A percentile compares a stretch with the other conserved stretches of the same genome.
Evolutionary conservation across 2,329 filamentous ascomycete genomes (phyloP).

Genomic region (Ophiostoma perfectum): DNA sequence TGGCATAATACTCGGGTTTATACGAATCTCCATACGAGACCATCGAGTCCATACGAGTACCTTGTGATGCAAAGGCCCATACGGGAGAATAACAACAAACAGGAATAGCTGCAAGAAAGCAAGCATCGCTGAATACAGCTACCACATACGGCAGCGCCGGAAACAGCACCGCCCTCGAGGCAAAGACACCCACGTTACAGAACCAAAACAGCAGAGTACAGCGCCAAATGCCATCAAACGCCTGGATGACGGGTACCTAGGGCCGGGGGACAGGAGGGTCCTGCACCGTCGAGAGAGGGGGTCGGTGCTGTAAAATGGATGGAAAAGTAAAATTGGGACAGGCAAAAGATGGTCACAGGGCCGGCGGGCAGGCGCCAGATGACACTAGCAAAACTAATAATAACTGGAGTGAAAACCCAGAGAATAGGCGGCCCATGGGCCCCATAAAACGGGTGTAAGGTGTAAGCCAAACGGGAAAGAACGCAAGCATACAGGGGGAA

Average conservation of each 20-base stretch:
- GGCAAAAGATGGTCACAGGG: constrained; percentile 8
- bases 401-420: constrained; percentile 2
- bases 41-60: neutral
- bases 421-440: neutral
- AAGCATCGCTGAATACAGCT: constrained; percentile 3
- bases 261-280: too few relatives aligned
- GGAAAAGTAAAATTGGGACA: neutral
- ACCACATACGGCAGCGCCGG: too few relatives aligned
- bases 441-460: neutral
- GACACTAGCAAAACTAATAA: constrained; percentile 13
- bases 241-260: too few relatives aligned
- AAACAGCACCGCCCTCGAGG: too few relatives aligned
- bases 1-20: neutral
- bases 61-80: neutral
- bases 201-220: too few relatives aligned
- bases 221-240: neutral
- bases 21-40: neutral
- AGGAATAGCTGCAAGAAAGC: neutral
- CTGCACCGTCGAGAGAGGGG: neutral
- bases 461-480: constrained; percentile 9
- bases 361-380: constrained; percentile 2
- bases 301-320: neutral
- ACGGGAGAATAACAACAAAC: neutral
- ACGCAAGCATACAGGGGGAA: neutral
- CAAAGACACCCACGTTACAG: too few relatives aligned